Evolutionary conservation across 1,284 basidiomycete species (phyloP).

Genomic region (Fistulina hepatica): DNA sequence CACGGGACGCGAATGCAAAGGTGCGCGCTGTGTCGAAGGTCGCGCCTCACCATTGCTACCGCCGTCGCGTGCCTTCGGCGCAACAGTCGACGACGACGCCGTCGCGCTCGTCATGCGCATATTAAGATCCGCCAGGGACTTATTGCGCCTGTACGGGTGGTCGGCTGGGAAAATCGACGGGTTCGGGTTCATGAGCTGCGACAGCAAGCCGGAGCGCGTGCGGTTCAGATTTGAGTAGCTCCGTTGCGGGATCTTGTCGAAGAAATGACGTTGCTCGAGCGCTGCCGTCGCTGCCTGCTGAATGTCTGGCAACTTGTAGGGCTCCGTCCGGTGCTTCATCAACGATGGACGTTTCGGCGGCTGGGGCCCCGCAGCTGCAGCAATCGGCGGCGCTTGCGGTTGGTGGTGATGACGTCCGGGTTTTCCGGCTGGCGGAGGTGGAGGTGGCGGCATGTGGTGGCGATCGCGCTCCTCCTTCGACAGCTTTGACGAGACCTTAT

Average conservation of each 20-base stretch:
- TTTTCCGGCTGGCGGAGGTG: not conserved
- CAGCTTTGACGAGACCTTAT: conserved; percentile 5
- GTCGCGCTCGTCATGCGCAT: too few relatives aligned
- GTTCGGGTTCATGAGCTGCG: not conserved
- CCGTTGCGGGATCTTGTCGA: not conserved
- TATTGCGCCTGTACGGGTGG: too few relatives aligned
- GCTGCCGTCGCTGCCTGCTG: too few relatives aligned
- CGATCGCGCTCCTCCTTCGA: conserved; percentile 1
- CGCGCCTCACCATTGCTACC: not conserved
- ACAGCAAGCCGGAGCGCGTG: not conserved
- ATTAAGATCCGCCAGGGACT: too few relatives aligned
- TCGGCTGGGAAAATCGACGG: not conserved
- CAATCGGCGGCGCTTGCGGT: not conserved
- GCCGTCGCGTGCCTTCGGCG: not conserved
- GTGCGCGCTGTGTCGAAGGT: not conserved
- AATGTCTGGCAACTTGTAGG: not conserved
- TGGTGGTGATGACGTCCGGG: too few relatives aligned
- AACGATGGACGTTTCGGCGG: not conserved
- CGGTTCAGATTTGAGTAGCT: not conserved
- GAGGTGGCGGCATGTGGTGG: not conserved
- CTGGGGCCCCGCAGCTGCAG: not conserved
- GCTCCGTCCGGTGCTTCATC: not conserved
- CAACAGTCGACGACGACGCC: too few relatives aligned
- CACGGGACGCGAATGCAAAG: not conserved
- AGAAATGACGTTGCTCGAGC: too few relatives aligned